These are phyloP conservation scores for Aspergillus pseudoglaucus DNA, from an alignment of 2,329 filamentous ascomycete species.

Conservation along the genomic window DNA sequence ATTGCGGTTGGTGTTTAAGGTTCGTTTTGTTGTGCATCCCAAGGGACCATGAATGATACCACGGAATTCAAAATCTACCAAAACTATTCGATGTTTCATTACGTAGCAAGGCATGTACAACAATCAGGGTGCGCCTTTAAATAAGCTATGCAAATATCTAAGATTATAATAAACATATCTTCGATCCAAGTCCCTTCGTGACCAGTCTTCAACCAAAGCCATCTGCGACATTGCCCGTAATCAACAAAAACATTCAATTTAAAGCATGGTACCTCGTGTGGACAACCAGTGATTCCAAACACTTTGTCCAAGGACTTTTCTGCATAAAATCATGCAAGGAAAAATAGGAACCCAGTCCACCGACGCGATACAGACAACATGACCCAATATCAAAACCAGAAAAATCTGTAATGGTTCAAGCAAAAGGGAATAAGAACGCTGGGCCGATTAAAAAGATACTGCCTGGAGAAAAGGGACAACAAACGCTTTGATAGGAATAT, in stretches of 20 bases:
- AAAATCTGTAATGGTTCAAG: slow-evolving; percentile 7
- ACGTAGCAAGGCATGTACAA: not conserved
- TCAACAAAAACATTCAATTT: too few species aligned
- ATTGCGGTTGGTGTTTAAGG: not conserved
- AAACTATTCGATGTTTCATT: not conserved
- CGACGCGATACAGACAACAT: not conserved
- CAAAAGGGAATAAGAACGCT: slow-evolving; percentile 14
- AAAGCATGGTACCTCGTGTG: too few species aligned
- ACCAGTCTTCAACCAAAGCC: slow-evolving; percentile 7
- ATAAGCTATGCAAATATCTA: slow-evolving; percentile 20
- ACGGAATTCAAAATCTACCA: too few species aligned
- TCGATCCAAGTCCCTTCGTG: slow-evolving; percentile 6
- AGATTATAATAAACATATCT: slow-evolving; percentile 15
- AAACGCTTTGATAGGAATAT: slow-evolving; percentile 4
- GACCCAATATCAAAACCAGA: not conserved
- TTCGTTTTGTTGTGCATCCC: not conserved
- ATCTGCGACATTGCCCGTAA: slow-evolving; percentile 4
- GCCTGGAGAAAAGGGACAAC: slow-evolving; percentile 4
- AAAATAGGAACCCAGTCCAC: not conserved
- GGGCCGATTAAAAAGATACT: slow-evolving; percentile 18
- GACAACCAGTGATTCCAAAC: slow-evolving; percentile 2
- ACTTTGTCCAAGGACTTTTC: slow-evolving; percentile 1
- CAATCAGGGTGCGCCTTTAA: slow-evolving; percentile 6
- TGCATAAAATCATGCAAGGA: slow-evolving; percentile 1
- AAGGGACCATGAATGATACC: too few species aligned